Percentiles rank a stretch among this genome's conserved stretches.
Conservation (phyloP, 495 filamentous ascomycete species). For the Amniculicola lignicola region DNA sequence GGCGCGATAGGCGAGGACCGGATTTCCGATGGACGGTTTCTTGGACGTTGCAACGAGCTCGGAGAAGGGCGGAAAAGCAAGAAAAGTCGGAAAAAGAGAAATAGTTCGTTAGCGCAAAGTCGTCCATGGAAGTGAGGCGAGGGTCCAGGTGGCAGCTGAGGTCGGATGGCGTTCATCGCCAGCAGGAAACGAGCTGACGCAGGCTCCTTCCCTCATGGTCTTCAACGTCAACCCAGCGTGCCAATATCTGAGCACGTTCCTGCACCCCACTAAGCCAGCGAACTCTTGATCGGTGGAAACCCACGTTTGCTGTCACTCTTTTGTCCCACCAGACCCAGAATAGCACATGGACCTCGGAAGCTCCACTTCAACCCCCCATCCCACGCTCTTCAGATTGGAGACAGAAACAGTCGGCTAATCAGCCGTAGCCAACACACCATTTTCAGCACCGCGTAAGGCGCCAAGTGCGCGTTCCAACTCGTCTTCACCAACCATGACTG, state of each 20-base stretch:
- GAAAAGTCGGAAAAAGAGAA: too few relatives aligned
- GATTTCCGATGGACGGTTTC: too few relatives aligned
- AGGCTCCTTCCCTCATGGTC: too few relatives aligned
- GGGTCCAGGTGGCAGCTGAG: too few relatives aligned
- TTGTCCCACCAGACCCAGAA: not conserved
- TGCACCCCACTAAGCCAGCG: not conserved
- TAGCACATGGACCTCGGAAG: too few relatives aligned
- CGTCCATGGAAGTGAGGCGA: too few relatives aligned
- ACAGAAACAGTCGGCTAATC: slow-evolving; percentile 19
- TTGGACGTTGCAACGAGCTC: too few relatives aligned
- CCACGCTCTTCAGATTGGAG: not conserved
- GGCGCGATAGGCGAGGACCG: not conserved
- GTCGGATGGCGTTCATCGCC: too few relatives aligned
- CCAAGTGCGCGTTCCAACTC: slow-evolving; percentile 68
- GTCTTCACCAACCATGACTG: slow-evolving; percentile 76
- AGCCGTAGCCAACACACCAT: slow-evolving; percentile 27
- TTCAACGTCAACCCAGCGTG: too few relatives aligned
- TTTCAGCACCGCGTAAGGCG: slow-evolving; percentile 52
- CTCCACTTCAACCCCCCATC: not conserved
- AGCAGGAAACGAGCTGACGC: too few relatives aligned
- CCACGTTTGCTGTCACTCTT: not conserved
- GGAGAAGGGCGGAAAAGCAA: too few relatives aligned
- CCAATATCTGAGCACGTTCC: not conserved
- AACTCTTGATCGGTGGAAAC: not conserved
- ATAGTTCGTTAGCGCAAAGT: too few relatives aligned